Conservation (phyloP, 176 grass and related monocot genomes). For the Eleusine indica region DNA sequence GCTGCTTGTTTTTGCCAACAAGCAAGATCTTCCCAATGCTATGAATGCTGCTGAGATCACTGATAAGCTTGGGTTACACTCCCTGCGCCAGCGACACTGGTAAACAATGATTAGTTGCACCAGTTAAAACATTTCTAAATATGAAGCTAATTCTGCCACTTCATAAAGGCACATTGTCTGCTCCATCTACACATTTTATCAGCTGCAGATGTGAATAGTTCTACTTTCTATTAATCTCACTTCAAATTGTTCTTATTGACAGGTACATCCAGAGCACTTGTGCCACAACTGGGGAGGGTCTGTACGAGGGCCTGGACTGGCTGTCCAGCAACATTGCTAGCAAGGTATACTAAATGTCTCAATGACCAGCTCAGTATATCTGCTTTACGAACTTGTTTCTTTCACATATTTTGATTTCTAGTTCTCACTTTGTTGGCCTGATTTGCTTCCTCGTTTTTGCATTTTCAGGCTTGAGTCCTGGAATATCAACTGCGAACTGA, state of each 20-base stretch:
- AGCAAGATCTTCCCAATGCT: constrained; percentile 57
- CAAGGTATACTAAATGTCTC: constrained; percentile 34
- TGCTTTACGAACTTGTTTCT: not conserved
- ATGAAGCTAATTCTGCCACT: not conserved
- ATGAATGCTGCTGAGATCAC: constrained; percentile 57
- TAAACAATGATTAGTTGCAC: not conserved
- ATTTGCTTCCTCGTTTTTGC: not conserved
- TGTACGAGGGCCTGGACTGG: constrained; percentile 60
- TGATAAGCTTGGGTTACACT: constrained; percentile 46
- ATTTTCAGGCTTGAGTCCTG: constrained; percentile 43
- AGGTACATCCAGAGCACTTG: constrained; percentile 70
- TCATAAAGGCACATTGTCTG: not conserved
- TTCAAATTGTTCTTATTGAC: not conserved
- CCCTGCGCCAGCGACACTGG: constrained; percentile 52
- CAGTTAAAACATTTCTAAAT: not conserved
- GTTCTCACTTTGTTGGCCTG: no score
- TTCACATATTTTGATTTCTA: not conserved
- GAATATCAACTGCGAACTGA: constrained; percentile 31
- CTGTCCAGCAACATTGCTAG: constrained; percentile 63
- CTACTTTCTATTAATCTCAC: not conserved
- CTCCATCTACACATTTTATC: not conserved
- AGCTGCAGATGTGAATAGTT: not conserved
- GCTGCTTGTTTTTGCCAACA: constrained; percentile 54
- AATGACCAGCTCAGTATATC: not conserved
- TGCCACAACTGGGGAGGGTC: constrained; percentile 56